Conservation (phyloP, 305 asterid genomes). For the Coffea humblotiana region DNA sequence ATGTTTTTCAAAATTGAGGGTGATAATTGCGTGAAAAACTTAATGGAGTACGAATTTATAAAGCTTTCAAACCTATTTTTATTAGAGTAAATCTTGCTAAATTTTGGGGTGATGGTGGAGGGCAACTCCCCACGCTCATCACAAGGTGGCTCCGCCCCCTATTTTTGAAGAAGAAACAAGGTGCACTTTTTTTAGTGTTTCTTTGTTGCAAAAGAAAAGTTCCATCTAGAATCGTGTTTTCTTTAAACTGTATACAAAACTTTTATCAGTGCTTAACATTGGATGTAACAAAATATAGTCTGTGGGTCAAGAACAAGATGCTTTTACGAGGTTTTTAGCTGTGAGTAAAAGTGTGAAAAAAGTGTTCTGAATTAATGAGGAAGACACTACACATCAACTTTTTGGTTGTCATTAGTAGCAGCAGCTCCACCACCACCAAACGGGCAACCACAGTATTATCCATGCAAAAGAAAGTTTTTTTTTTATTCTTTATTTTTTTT, state of each 20-base stretch:
- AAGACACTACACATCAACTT: constrained; percentile 12
- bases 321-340: constrained; percentile 19
- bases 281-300: background rate
- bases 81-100: no score
- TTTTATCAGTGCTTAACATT: background rate
- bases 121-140: no score
- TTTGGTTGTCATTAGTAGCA: constrained; percentile 15
- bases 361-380: constrained; percentile 2
- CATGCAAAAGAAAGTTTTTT: background rate
- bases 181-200: background rate
- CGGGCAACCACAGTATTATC: background rate
- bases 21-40: no score
- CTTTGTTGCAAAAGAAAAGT: background rate
- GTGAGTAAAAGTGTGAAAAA: background rate
- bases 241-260: background rate
- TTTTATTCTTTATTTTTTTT: background rate
- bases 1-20: no score
- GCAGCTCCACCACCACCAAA: background rate
- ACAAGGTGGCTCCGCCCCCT: no score
- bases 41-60: no score
- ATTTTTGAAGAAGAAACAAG: background rate
- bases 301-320: constrained; percentile 10
- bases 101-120: no score
- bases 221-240: background rate
- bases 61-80: no score